phyloP scores from a whole-genome alignment of 2,329 filamentous ascomycete species.

The Diaporthe sp. region DNA sequence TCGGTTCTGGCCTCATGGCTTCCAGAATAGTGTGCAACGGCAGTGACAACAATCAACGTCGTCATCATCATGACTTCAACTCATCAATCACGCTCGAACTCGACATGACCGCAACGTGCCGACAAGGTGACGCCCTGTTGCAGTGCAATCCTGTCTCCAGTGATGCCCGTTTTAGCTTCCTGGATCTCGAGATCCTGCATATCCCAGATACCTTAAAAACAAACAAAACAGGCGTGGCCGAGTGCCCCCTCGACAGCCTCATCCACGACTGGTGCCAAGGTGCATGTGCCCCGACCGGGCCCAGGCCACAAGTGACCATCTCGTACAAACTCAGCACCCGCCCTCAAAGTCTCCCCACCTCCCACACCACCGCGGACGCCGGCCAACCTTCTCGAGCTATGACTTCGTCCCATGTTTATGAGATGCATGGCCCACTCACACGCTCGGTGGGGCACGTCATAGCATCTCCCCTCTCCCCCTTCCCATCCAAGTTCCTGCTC shows the following conservation, averaged over 20 bases:
- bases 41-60: not conserved
- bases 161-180: conserved; percentile 8
- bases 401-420: conserved; percentile 30
- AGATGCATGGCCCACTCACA: conserved; percentile 27
- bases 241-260: conserved; percentile 11
- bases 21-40: not conserved
- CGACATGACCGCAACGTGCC: not conserved
- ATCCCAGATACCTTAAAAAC: conserved; percentile 5
- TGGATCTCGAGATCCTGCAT: conserved; percentile 28
- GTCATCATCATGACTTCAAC: not conserved
- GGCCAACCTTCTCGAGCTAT: conserved; percentile 24
- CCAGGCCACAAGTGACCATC: not conserved
- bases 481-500: not conserved
- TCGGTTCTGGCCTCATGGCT: not conserved
- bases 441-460: conserved; percentile 25
- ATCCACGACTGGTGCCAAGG: not conserved
- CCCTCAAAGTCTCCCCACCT: conserved; percentile 19
- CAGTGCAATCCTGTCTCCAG: conserved; percentile 10
- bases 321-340: conserved; percentile 23
- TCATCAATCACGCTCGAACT: not conserved
- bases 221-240: not conserved
- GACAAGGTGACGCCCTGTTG: conserved; percentile 10
- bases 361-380: conserved; percentile 10
- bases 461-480: conserved; percentile 15
- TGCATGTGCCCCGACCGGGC: not conserved